Conservation (phyloP, 73 alveolate species). For the Uronychia setigera region DNA sequence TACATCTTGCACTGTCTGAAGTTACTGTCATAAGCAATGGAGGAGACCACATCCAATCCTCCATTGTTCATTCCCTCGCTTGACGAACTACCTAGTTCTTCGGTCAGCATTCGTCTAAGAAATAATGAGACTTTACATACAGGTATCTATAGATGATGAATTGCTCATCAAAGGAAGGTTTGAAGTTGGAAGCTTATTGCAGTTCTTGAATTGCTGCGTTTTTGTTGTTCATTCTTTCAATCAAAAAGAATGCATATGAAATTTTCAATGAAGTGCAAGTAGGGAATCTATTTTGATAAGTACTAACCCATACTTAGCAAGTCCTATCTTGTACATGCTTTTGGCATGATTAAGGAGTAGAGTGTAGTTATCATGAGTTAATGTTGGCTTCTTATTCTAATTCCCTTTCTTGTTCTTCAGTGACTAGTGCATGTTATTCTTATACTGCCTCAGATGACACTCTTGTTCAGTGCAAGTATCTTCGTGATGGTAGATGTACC, state of each 20-base stretch:
- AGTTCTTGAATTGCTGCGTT: conserved; percentile 84
- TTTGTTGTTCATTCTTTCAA: conserved; percentile 89
- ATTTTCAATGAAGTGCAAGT: conserved; percentile 79
- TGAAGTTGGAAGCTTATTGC: conserved; percentile 60
- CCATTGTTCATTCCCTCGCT: conserved; percentile 59
- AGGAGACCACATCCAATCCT: conserved; percentile 77
- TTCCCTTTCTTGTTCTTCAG: neutral
- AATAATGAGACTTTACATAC: conserved; percentile 17
- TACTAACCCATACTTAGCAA: conserved; percentile 80
- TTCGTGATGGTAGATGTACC: conserved; percentile 83
- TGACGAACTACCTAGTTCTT: conserved; percentile 22
- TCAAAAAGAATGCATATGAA: conserved; percentile 87
- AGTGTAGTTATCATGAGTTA: conserved; percentile 16
- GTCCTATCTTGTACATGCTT: conserved; percentile 76
- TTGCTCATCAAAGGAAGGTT: conserved; percentile 91
- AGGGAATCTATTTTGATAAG: conserved; percentile 90
- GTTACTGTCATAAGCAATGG: conserved; percentile 79
- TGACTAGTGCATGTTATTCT: conserved; percentile 5
- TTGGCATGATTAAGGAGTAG: conserved; percentile 45
- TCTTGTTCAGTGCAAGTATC: conserved; percentile 76
- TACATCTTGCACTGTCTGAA: conserved; percentile 72
- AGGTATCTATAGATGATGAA: conserved; percentile 83
- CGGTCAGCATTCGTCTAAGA: neutral
- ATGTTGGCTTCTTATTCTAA: neutral
- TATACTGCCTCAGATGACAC: conserved; percentile 67